These are phyloP conservation scores for Gymnopus androsaceus DNA, from an alignment of 1,284 basidiomycete genomes.

Conservation along the genomic window DNA sequence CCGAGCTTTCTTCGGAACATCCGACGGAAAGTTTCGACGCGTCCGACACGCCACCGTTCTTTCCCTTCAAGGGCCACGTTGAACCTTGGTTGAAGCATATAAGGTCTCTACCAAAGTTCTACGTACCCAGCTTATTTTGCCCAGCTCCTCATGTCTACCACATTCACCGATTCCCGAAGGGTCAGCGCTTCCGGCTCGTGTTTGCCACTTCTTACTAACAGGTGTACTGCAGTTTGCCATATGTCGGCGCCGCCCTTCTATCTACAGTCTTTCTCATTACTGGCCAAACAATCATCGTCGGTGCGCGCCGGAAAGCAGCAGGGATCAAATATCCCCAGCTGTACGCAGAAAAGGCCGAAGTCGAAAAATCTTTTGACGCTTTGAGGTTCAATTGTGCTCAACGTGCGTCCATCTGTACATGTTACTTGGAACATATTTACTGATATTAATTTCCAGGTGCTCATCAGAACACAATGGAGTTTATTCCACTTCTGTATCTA, in stretches of 20 bases:
- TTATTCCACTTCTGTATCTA: conserved; percentile 30
- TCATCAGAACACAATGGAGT: conserved; percentile 54
- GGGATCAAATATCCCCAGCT: conserved; percentile 45
- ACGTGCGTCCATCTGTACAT: conserved; percentile 17
- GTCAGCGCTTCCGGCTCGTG: neutral
- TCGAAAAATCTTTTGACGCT: conserved; percentile 33
- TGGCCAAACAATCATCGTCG: conserved; percentile 39
- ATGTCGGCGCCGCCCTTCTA: conserved; percentile 20
- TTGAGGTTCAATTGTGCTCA: conserved; percentile 45
- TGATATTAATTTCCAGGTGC: conserved; percentile 26
- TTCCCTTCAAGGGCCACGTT: neutral
- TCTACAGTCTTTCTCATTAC: conserved; percentile 35
- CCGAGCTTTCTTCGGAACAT: neutral
- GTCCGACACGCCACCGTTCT: no score
- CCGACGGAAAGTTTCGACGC: no score
- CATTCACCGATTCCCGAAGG: neutral
- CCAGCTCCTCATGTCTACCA: neutral
- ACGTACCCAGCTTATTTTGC: neutral
- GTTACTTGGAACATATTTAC: neutral
- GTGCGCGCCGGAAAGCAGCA: conserved; percentile 37
- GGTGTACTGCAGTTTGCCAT: conserved; percentile 5
- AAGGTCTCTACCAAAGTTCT: neutral
- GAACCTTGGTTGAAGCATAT: neutral
- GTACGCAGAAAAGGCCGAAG: conserved; percentile 50
- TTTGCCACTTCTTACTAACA: neutral